Conservation (phyloP, 2,329 filamentous ascomycete genomes). For the Rhinocladiella mackenziei region DNA sequence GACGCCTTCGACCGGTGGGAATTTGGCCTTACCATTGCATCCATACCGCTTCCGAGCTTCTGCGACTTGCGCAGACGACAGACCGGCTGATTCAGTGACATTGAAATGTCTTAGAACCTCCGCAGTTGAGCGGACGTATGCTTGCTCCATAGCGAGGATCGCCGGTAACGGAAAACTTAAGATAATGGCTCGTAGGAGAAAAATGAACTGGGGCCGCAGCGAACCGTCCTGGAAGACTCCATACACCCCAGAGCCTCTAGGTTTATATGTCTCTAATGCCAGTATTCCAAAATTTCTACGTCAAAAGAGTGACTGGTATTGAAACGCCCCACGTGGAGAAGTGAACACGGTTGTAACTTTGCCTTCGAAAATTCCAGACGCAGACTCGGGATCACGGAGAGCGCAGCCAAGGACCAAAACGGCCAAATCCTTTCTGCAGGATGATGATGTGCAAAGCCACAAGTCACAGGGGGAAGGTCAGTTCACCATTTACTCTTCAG, state of each 20-base stretch:
- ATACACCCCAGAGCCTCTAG: constrained; percentile 8
- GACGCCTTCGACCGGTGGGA: neutral
- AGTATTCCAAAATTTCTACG: constrained; percentile 5
- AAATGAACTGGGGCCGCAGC: constrained; percentile 6
- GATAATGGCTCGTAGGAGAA: constrained; percentile 7
- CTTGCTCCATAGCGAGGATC: constrained; percentile 50
- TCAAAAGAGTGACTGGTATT: constrained; percentile 14
- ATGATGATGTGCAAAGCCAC: too few relatives aligned
- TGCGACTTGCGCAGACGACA: constrained; percentile 48
- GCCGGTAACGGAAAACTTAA: constrained; percentile 3
- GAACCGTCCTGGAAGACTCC: constrained; percentile 3
- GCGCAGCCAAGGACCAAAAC: constrained; percentile 15
- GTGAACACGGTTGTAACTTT: constrained; percentile 20
- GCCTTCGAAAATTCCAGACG: constrained; percentile 18
- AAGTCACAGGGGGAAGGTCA: too few relatives aligned
- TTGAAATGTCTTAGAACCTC: constrained; percentile 52
- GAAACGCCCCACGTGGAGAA: constrained; percentile 19
- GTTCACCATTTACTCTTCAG: too few relatives aligned
- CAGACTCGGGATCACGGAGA: too few relatives aligned
- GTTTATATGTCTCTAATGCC: neutral
- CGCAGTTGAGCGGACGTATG: constrained; percentile 47
- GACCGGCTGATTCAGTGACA: constrained; percentile 49
- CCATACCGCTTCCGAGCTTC: constrained; percentile 49
- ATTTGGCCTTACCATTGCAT: constrained; percentile 48
- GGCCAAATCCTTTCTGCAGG: too few relatives aligned